Conservation (phyloP, 2,329 filamentous ascomycete genomes). For the Cyphellophora attinorum region DNA sequence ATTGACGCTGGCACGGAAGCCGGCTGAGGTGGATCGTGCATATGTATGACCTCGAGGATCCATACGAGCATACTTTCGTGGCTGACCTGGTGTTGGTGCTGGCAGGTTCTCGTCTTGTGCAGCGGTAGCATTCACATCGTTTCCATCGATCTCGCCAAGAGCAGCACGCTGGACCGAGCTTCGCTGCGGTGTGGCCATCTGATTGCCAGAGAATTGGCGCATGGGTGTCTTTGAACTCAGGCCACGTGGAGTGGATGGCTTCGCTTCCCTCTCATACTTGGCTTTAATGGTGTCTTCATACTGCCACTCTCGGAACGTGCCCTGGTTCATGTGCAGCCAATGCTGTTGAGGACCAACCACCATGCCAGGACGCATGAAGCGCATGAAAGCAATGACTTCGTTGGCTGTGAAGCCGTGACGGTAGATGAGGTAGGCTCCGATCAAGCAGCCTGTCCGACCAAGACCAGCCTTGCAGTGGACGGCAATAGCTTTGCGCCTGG, state of each 20-base stretch:
- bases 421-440: conserved; percentile 96
- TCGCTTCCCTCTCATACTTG: conserved; percentile 72
- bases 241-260: conserved; percentile 45
- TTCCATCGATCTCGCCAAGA: conserved; percentile 87
- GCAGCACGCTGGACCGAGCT: conserved; percentile 54
- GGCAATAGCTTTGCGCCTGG: conserved; percentile 83
- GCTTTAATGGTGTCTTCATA: conserved; percentile 69
- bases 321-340: conserved; percentile 96
- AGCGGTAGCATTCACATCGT: conserved; percentile 46
- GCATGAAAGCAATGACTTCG: conserved; percentile 95
- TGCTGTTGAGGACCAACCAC: conserved; percentile 97
- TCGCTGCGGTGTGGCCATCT: conserved; percentile 69
- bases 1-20: conserved; percentile 21
- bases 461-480: conserved; percentile 98
- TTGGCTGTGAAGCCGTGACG: conserved; percentile 95
- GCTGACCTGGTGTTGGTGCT: conserved; percentile 89
- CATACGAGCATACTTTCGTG: conserved; percentile 73
- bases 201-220: conserved; percentile 51
- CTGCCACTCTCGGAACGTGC: conserved; percentile 98
- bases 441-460: conserved; percentile 88
- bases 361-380: conserved; percentile 98
- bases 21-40: conserved; percentile 44
- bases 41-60: conserved; percentile 69
- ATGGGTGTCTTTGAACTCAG: conserved; percentile 51
- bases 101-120: conserved; percentile 87